phyloP scores from a whole-genome alignment of 2,329 filamentous ascomycete species.

The Claviceps sp. region DNA sequence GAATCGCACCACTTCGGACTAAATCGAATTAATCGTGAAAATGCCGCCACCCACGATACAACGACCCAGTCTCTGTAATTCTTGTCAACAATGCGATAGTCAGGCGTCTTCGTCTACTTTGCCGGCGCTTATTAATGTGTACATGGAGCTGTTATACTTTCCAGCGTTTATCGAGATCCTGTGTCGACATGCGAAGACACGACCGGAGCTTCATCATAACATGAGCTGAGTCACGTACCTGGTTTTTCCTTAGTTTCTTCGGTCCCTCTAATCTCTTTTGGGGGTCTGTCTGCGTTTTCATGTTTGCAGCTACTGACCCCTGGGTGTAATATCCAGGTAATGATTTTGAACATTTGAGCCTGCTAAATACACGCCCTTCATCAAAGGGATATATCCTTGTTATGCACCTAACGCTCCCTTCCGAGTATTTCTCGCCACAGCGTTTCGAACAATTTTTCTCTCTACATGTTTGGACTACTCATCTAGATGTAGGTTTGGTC shows the following conservation, averaged over 20 bases:
- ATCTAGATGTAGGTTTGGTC: neutral
- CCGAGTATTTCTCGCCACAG: neutral
- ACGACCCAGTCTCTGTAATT: constrained; percentile 19
- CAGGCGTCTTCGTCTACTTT: neutral
- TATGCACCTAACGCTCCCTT: neutral
- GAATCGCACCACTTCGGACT: constrained; percentile 9
- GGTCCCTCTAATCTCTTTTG: neutral
- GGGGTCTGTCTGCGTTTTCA: neutral
- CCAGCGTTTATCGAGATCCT: neutral
- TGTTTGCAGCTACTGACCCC: neutral
- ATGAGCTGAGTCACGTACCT: constrained; percentile 4
- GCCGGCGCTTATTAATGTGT: neutral
- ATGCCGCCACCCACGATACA: constrained; percentile 16
- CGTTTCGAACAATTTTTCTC: no score
- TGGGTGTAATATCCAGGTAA: neutral
- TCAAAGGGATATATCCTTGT: neutral
- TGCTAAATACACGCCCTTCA: neutral
- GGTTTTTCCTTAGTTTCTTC: neutral
- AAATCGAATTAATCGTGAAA: constrained; percentile 20
- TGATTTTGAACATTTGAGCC: neutral
- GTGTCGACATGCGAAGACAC: neutral
- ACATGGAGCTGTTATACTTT: neutral
- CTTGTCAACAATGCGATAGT: constrained; percentile 10
- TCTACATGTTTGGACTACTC: neutral
- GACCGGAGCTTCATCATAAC: neutral